Evolutionary conservation across 148 eudicot genomes (phyloP).

Genomic region (Polygonum aviculare): DNA sequence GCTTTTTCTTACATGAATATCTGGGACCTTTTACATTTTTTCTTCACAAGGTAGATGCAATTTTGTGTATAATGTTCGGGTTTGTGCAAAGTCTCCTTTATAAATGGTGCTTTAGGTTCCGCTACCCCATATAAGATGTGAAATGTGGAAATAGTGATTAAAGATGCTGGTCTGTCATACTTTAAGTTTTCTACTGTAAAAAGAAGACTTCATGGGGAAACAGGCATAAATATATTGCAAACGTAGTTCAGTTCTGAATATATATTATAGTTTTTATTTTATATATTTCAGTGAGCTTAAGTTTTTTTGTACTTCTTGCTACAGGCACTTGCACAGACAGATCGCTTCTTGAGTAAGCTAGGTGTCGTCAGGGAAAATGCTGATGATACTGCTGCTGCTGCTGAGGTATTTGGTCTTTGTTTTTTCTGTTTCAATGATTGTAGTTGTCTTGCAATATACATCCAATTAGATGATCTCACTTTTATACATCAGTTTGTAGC

Average conservation of each 20-base stretch:
- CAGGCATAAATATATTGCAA: background rate
- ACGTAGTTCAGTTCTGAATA: background rate
- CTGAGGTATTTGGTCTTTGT: slow-evolving; percentile 27
- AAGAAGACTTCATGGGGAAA: background rate
- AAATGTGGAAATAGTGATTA: background rate
- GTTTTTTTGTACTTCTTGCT: background rate
- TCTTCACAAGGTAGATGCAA: background rate
- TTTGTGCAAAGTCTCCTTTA: background rate
- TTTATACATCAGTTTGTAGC: slow-evolving; percentile 31
- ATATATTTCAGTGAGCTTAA: background rate
- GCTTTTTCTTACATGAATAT: background rate
- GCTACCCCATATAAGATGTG: background rate
- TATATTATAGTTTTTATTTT: background rate
- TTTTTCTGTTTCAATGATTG: background rate
- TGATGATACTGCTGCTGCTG: slow-evolving; percentile 51
- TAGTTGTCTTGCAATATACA: background rate
- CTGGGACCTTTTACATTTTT: background rate
- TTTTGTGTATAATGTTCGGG: background rate
- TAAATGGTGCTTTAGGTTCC: background rate
- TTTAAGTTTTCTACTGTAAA: background rate
- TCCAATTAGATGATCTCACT: background rate
- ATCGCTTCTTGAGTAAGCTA: slow-evolving; percentile 31
- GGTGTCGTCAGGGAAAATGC: slow-evolving; percentile 40
- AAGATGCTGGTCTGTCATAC: background rate
- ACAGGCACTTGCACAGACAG: slow-evolving; percentile 54